These are phyloP conservation scores for Xylaria intraflava DNA, from an alignment of 495 filamentous ascomycete genomes.

Conservation along the genomic window DNA sequence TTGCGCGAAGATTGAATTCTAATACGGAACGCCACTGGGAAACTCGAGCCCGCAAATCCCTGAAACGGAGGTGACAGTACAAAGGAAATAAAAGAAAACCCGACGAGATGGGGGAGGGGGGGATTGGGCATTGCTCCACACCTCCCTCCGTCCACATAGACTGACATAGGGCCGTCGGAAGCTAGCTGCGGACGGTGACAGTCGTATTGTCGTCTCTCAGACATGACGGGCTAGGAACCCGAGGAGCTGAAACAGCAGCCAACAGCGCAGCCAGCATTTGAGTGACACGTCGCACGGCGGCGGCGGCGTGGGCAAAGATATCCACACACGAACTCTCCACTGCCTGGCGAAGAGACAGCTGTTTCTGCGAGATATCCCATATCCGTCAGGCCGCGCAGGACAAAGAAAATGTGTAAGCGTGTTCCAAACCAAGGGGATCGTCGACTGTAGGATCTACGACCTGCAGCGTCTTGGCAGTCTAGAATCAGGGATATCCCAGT, in stretches of 20 bases:
- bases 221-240: conserved; percentile 5
- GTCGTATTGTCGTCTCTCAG: not conserved
- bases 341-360: conserved; percentile 1
- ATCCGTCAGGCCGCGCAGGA: not conserved
- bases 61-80: conserved; percentile 2
- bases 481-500: conserved; percentile 2
- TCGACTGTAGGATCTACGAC: conserved; percentile 3
- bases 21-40: conserved; percentile 1
- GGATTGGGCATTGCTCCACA: not conserved
- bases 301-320: not conserved
- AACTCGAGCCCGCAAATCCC: not conserved
- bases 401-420: not conserved
- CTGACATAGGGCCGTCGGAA: not conserved
- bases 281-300: conserved; percentile 10
- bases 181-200: not conserved
- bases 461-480: conserved; percentile 1
- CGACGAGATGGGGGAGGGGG: not conserved
- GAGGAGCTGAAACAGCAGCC: conserved; percentile 10
- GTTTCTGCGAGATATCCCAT: conserved; percentile 5
- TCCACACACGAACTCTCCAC: not conserved
- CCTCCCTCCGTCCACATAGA: not conserved
- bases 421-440: not conserved
- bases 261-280: conserved; percentile 5
- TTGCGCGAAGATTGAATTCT: conserved; percentile 8
- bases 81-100: not conserved